Evolutionary conservation across 2,329 filamentous ascomycete species (phyloP).

Genomic region (Nemania sp.): DNA sequence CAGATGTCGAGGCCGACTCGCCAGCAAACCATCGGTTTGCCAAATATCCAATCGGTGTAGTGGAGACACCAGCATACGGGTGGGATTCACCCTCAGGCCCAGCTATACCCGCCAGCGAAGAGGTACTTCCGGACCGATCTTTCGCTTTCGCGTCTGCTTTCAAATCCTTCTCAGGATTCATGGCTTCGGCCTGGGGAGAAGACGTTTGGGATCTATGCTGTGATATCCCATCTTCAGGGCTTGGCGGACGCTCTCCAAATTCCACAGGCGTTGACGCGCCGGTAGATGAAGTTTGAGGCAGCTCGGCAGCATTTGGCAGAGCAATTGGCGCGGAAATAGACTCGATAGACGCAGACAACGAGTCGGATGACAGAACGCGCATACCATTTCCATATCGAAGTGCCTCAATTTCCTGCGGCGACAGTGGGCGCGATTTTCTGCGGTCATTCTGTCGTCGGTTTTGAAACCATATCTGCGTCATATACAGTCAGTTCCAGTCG

Average conservation of each 20-base stretch:
- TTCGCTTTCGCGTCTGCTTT: constrained; percentile 23
- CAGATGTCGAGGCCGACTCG: constrained; percentile 55
- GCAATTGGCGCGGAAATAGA: constrained; percentile 34
- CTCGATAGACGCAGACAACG: constrained; percentile 39
- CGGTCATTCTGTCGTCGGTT: constrained; percentile 92
- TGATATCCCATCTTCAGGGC: constrained; percentile 27
- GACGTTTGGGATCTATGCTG: constrained; percentile 28
- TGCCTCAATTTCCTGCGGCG: constrained; percentile 73
- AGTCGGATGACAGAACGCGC: constrained; percentile 54
- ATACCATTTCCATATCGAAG: constrained; percentile 57
- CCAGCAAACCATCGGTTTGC: constrained; percentile 61
- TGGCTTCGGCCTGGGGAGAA: constrained; percentile 28
- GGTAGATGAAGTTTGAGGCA: constrained; percentile 22
- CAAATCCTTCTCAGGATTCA: constrained; percentile 11
- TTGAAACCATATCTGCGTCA: constrained; percentile 91
- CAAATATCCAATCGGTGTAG: constrained; percentile 53
- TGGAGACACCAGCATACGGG: constrained; percentile 45
- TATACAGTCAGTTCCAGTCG: constrained; percentile 28
- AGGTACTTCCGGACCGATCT: constrained; percentile 28
- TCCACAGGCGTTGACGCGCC: constrained; percentile 25
- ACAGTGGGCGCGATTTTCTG: constrained; percentile 81
- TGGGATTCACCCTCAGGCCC: constrained; percentile 29
- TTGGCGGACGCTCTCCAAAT: constrained; percentile 24
- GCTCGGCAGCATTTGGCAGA: constrained; percentile 23
- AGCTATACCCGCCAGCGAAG: constrained; percentile 30